Percentiles rank a stretch among this genome's conserved stretches.
phyloP scores from a whole-genome alignment of 2,329 filamentous ascomycete genomes.

The Colletotrichum sp. region DNA sequence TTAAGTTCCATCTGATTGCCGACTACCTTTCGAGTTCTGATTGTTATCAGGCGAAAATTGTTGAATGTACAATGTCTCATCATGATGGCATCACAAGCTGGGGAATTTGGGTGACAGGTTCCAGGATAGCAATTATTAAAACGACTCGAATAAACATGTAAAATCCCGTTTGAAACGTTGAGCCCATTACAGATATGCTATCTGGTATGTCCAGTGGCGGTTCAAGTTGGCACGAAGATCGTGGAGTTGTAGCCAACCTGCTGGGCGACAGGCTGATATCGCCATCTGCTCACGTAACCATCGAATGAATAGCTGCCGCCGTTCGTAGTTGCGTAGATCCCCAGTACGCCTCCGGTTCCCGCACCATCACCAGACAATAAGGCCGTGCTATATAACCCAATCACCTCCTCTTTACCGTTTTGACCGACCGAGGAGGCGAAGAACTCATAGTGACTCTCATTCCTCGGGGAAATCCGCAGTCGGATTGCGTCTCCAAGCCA shows the following conservation, averaged over 20 bases:
- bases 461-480: neutral
- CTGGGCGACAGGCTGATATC: neutral
- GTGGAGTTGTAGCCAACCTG: neutral
- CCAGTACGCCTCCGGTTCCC: neutral
- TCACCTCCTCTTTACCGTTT: too few relatives aligned
- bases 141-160: rapidly evolving
- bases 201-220: neutral
- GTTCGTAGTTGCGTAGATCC: neutral
- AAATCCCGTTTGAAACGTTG: neutral
- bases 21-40: rapidly evolving
- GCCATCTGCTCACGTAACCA: neutral
- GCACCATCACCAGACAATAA: neutral
- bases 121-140: neutral
- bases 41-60: neutral
- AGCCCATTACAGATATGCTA: rapidly evolving
- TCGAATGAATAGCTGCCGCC: neutral
- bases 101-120: neutral
- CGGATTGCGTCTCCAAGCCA: neutral
- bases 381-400: neutral
- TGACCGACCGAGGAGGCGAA: neutral
- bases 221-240: neutral
- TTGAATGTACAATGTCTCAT: neutral
- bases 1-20: neutral
- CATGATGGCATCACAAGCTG: neutral
- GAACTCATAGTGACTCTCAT: neutral